These are phyloP conservation scores for Diaporthe ilicicola DNA, from an alignment of 2,329 filamentous ascomycete genomes.

Conservation along the genomic window DNA sequence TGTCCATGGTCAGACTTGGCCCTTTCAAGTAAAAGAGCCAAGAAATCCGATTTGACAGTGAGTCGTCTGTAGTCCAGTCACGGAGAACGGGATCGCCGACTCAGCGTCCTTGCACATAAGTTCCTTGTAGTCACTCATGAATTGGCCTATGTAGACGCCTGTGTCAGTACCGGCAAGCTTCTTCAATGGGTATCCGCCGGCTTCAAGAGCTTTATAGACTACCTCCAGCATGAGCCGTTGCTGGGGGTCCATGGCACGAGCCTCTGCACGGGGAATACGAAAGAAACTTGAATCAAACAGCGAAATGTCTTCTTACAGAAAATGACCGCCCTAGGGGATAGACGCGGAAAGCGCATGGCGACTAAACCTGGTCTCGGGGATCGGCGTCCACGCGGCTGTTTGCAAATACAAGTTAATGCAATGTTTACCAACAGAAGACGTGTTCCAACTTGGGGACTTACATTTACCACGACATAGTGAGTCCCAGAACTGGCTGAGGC, in stretches of 20 bases:
- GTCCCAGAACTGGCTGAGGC: not conserved
- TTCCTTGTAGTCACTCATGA: constrained; percentile 38
- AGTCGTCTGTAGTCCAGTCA: constrained; percentile 41
- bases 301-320: not conserved
- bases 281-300: constrained; percentile 59
- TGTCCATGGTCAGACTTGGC: constrained; percentile 47
- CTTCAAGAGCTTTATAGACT: constrained; percentile 73
- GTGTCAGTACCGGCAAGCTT: constrained; percentile 35
- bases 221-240: constrained; percentile 69
- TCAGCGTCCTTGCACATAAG: constrained; percentile 24
- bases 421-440: not conserved
- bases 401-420: not conserved
- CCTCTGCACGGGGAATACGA: constrained; percentile 74
- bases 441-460: not conserved
- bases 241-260: constrained; percentile 72
- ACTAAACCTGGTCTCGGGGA: not conserved
- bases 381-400: not conserved
- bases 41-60: constrained; percentile 48
- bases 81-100: constrained; percentile 1
- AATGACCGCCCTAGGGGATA: not conserved
- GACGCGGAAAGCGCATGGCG: not conserved
- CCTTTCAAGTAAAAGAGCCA: constrained; percentile 51
- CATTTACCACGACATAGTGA: not conserved
- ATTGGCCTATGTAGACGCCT: constrained; percentile 41
- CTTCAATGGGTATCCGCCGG: constrained; percentile 34